Evolutionary conservation across 2,329 filamentous ascomycete species (phyloP).

Genomic region (Dactylella cylindrospora): DNA sequence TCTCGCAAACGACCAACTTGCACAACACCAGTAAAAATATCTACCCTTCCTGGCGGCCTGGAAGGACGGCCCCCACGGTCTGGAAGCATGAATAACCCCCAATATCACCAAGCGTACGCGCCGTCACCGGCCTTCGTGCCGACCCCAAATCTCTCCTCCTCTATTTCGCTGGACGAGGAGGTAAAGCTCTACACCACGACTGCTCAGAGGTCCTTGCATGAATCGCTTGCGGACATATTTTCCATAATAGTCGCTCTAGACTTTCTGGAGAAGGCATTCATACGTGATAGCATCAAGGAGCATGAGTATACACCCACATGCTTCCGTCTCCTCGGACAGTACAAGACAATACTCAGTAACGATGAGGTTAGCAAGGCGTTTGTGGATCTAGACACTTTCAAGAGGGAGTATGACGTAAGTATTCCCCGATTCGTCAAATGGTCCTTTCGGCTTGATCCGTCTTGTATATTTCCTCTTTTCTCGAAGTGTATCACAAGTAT

Average conservation of each 20-base stretch:
- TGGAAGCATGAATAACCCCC: conserved; percentile 44
- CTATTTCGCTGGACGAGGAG: conserved; percentile 64
- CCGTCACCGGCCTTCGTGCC: conserved; percentile 48
- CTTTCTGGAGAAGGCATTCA: conserved; percentile 91
- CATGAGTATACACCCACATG: conserved; percentile 90
- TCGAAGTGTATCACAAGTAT: conserved; percentile 13
- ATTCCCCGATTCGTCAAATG: not conserved
- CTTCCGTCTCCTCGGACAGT: conserved; percentile 89
- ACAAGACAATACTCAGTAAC: conserved; percentile 88
- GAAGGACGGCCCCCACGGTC: conserved; percentile 11
- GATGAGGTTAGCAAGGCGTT: conserved; percentile 89
- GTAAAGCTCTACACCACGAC: conserved; percentile 86
- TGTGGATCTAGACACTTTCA: conserved; percentile 85
- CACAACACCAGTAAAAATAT: too few relatives aligned
- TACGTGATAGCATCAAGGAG: conserved; percentile 91
- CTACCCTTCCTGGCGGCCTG: too few relatives aligned
- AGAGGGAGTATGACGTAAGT: conserved; percentile 84
- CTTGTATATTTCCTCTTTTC: conserved; percentile 11
- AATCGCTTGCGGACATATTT: conserved; percentile 94
- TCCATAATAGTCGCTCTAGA: conserved; percentile 96
- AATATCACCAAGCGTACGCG: conserved; percentile 48
- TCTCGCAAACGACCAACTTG: too few relatives aligned
- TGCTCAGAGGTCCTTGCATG: conserved; percentile 87
- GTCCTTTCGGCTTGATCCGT: conserved; percentile 5
- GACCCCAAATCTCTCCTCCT: conserved; percentile 46